Percentiles rank a stretch among this genome's conserved stretches.
Conservation (phyloP, 225 moss, liverwort and hornwort species). For the Straminergon stramineum region DNA sequence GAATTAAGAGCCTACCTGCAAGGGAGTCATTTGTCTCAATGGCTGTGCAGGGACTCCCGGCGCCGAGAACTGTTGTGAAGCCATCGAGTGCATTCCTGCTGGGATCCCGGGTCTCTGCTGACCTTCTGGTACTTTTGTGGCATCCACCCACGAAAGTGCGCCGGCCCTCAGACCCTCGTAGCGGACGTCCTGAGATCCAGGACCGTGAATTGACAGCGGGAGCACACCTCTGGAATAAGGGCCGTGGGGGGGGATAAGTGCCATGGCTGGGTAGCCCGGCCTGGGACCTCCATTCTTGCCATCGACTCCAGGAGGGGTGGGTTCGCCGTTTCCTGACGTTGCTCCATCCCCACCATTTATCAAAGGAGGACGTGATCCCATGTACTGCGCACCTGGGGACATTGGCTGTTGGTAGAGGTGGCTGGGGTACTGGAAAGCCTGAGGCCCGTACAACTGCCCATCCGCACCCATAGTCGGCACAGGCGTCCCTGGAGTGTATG, state of each 20-base stretch:
- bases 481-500: slow-evolving; percentile 66
- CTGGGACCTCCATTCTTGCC: slow-evolving; percentile 72
- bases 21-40: slow-evolving; percentile 59
- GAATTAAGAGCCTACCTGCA: slow-evolving; percentile 50
- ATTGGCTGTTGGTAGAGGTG: slow-evolving; percentile 87
- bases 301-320: slow-evolving; percentile 86
- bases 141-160: slow-evolving; percentile 91
- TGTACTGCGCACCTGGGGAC: slow-evolving; percentile 77
- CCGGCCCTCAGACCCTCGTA: slow-evolving; percentile 84
- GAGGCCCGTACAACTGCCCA: slow-evolving; percentile 97
- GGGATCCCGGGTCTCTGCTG: slow-evolving; percentile 67
- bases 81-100: slow-evolving; percentile 60
- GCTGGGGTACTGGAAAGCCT: slow-evolving; percentile 80
- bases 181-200: slow-evolving; percentile 69
- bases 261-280: slow-evolving; percentile 72
- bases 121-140: slow-evolving; percentile 69
- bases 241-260: slow-evolving; percentile 73
- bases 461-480: slow-evolving; percentile 97
- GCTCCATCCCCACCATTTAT: slow-evolving; percentile 55
- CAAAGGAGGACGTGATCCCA: slow-evolving; percentile 46
- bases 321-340: slow-evolving; percentile 59
- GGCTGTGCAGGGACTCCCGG: slow-evolving; percentile 66
- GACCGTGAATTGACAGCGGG: slow-evolving; percentile 70
- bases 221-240: slow-evolving; percentile 88
- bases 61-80: slow-evolving; percentile 66